Base-by-base conservation (phyloP, 441 rosid genomes). In the Adansonia grandidieri region DNA sequence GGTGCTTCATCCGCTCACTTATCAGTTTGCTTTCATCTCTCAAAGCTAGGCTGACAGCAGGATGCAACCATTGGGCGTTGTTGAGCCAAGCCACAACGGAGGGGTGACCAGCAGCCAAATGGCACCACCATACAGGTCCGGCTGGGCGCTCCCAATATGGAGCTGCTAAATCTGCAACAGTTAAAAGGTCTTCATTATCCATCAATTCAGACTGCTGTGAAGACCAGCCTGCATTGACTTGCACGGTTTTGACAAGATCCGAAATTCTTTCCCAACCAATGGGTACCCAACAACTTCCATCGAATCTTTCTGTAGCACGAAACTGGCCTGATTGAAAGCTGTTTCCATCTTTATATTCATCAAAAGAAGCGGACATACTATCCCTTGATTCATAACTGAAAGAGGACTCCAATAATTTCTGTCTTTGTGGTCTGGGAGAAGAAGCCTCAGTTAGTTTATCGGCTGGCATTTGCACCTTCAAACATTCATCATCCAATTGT, bases 91-190 rank as follows among this genome's bases (percentile, higher is more conserved):
- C 67, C 77, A 87, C 88, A 22, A 92, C 90, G 54, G 79, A 77
- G 11, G 91, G 86, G 81, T 93, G 87, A 77, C 85, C 86, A 62
- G 98, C 96, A 70, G 83, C 76, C 78, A 94, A 77, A 83, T 96
- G 98, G 64, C 99, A 96, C 99, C 99, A 96, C 99, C 99, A 96
- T 61, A 79, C 77, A 0, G 98, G 97, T 42, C 99, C 99, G 0
- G 86, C 97, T 1, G 98, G 96, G 10, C 88, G 85, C 81, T 93
- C 98, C 99, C 99, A 96, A 44, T 92, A 96, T 0, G 99, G 99
- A 64, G 97, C 90, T 2, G 98, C 98, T 89, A 96, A 84, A 84
- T 96, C 98, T 71, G 98, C 97, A 51, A 88, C 93, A 2, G 95
- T 89, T 20, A 93, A 77, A 77, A 81, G 92, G 45, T 87, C 90